Conservation (phyloP, 192 early-diverging fungal genomes). For the Lobulomyces angularis region DNA sequence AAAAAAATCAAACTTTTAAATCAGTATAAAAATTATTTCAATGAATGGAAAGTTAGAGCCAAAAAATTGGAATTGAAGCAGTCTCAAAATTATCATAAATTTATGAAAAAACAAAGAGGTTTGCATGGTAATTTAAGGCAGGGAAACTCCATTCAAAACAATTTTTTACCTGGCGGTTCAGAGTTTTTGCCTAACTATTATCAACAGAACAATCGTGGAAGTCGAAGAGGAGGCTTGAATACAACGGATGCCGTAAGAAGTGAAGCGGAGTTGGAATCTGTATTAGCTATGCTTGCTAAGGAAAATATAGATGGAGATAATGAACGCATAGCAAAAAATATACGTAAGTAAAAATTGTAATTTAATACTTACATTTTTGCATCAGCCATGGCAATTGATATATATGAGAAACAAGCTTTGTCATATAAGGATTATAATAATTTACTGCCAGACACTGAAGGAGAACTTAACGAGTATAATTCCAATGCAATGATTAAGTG, state of each 20-base stretch:
- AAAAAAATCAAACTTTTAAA: conserved; percentile 8
- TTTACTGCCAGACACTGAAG: conserved; percentile 24
- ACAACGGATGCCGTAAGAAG: conserved; percentile 28
- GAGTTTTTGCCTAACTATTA: background rate
- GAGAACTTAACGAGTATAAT: conserved; percentile 22
- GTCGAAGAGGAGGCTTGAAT: background rate
- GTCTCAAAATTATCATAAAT: background rate
- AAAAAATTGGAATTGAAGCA: conserved; percentile 8
- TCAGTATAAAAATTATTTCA: conserved; percentile 9
- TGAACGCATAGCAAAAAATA: background rate
- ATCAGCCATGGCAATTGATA: conserved; percentile 19
- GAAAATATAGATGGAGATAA: conserved; percentile 12
- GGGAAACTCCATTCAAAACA: background rate
- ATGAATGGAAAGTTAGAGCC: conserved; percentile 10
- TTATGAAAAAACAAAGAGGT: background rate
- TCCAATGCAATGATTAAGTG: conserved; percentile 16
- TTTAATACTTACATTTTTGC: background rate
- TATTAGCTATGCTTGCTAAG: conserved; percentile 21
- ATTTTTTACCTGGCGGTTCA: background rate
- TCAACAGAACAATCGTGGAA: background rate
- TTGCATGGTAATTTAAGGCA: background rate
- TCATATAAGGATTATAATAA: conserved; percentile 19
- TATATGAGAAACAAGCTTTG: conserved; percentile 7
- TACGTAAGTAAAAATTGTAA: background rate
- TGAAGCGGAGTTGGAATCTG: conserved; percentile 35